Evolutionary conservation across 1,139 yeast genomes (phyloP).

Genomic region (Suzukiozyma palmioleophila): DNA sequence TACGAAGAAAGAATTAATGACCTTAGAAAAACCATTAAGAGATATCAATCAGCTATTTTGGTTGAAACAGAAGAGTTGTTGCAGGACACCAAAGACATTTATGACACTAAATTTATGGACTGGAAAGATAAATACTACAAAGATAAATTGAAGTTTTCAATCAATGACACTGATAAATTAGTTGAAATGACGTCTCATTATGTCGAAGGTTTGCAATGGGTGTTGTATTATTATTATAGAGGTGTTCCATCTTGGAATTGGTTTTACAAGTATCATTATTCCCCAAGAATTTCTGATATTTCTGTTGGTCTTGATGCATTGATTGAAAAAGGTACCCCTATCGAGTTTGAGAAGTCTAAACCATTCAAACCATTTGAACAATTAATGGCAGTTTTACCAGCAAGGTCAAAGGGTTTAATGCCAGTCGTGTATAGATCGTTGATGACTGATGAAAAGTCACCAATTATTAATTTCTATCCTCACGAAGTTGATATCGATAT

Average conservation of each 20-base stretch:
- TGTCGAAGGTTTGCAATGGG: conserved; percentile 95
- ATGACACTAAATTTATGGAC: conserved; percentile 64
- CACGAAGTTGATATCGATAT: conserved; percentile 80
- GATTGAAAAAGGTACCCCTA: conserved; percentile 29
- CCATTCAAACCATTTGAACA: conserved; percentile 96
- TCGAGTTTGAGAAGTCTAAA: conserved; percentile 61
- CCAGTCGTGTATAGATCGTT: conserved; percentile 75
- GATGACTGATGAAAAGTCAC: conserved; percentile 87
- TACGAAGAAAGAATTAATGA: conserved; percentile 46
- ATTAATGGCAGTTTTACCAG: conserved; percentile 96
- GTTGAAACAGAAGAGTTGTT: conserved; percentile 60
- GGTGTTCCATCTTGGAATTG: conserved; percentile 96
- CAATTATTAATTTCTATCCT: conserved; percentile 89
- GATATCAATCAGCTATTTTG: conserved; percentile 69
- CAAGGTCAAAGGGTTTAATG: conserved; percentile 76
- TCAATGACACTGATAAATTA: conserved; percentile 53
- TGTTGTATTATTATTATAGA: conserved; percentile 77
- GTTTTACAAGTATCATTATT: conserved; percentile 84
- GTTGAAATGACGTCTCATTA: conserved; percentile 71
- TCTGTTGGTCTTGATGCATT: conserved; percentile 60
- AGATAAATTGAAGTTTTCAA: conserved; percentile 68
- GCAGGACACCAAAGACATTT: conserved; percentile 57
- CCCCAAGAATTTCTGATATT: conserved; percentile 90
- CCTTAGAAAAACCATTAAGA: conserved; percentile 46
- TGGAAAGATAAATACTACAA: conserved; percentile 87